Percentiles rank a stretch among this genome's conserved stretches.
Conservation (phyloP, 2,329 filamentous ascomycete species). For the Fusarium siculi region DNA sequence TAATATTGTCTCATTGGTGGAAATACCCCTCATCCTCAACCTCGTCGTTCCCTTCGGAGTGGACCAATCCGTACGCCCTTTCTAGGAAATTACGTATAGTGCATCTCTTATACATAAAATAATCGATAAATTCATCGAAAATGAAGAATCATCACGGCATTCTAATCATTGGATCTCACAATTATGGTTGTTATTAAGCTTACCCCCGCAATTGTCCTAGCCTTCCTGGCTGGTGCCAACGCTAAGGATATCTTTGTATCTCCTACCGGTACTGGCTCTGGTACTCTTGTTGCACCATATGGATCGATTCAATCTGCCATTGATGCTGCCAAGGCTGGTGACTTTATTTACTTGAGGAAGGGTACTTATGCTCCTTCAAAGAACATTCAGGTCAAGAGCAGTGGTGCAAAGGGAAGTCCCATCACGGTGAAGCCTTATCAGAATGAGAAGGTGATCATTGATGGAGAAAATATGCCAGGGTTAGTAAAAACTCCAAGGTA, state of each 20-base stretch:
- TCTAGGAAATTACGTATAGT: background rate
- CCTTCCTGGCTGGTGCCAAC: slow-evolving; percentile 14
- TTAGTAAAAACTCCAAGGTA: background rate
- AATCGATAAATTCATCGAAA: background rate
- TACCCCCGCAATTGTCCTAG: slow-evolving; percentile 19
- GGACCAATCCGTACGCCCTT: slow-evolving; percentile 4
- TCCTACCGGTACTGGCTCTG: slow-evolving; percentile 53
- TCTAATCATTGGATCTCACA: background rate
- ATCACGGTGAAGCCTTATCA: slow-evolving; percentile 56
- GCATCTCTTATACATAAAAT: background rate
- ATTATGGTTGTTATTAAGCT: slow-evolving; percentile 28
- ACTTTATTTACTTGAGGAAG: slow-evolving; percentile 57
- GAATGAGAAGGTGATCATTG: slow-evolving; percentile 56
- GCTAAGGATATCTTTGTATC: slow-evolving; percentile 58
- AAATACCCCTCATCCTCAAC: slow-evolving; percentile 3
- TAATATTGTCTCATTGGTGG: slow-evolving; percentile 17
- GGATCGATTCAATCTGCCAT: slow-evolving; percentile 60
- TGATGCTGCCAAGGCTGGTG: slow-evolving; percentile 57
- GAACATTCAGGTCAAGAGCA: slow-evolving; percentile 60
- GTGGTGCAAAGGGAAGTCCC: slow-evolving; percentile 53
- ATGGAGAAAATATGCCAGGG: slow-evolving; percentile 53
- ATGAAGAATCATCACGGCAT: background rate
- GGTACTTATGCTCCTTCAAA: slow-evolving; percentile 58
- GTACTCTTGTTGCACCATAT: slow-evolving; percentile 53
- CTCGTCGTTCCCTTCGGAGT: slow-evolving; percentile 7